These are phyloP conservation scores for Gaultheria prostrata DNA, from an alignment of 148 eudicot genomes.

Conservation along the genomic window DNA sequence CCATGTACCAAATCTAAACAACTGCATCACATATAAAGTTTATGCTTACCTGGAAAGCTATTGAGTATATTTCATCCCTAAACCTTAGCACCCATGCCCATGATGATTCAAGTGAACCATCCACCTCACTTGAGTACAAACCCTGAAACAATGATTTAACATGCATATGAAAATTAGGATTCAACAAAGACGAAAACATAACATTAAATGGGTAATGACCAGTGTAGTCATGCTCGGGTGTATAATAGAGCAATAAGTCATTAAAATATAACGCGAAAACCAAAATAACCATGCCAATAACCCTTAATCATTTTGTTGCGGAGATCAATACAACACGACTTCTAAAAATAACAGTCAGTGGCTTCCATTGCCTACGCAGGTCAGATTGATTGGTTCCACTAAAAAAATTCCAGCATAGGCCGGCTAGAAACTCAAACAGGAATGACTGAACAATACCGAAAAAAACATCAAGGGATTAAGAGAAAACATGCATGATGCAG, in stretches of 20 bases:
- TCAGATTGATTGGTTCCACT: neutral
- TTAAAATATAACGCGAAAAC: neutral
- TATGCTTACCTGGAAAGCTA: conserved; percentile 77
- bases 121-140: conserved; percentile 55
- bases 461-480: neutral
- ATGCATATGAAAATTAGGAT: neutral
- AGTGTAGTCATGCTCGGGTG: neutral
- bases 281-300: neutral
- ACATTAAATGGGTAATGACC: neutral
- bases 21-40: neutral
- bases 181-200: neutral
- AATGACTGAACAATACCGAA: neutral
- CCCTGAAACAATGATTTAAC: conserved; percentile 48
- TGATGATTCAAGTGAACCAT: conserved; percentile 59
- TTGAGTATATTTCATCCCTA: conserved; percentile 72
- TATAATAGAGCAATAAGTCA: neutral
- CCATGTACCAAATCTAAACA: conserved; percentile 11
- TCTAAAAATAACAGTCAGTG: neutral
- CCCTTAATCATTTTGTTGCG: neutral
- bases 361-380: neutral
- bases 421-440: neutral
- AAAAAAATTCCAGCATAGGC: neutral
- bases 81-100: conserved; percentile 78
- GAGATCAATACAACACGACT: neutral
- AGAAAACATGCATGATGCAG: neutral